Percentiles rank a stretch among this genome's conserved stretches.
Conservation (phyloP, 2,329 filamentous ascomycete species). For the Pseudogymnoascus sp. region DNA sequence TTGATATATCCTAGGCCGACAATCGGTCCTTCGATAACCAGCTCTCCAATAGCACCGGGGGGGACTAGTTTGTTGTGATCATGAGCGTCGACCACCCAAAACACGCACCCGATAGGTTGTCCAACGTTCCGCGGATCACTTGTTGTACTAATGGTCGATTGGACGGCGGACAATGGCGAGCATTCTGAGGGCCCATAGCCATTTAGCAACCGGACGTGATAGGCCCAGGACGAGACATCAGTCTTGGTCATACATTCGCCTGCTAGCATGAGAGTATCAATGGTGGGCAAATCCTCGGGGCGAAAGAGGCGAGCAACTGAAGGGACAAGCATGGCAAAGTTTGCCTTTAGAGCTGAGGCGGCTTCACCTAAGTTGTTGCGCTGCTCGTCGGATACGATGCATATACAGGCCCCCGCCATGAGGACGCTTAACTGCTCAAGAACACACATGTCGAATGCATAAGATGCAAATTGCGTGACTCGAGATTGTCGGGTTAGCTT, state of each 20-base stretch:
- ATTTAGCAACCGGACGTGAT: slow-evolving; percentile 12
- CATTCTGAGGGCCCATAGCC: slow-evolving; percentile 18
- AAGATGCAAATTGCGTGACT: slow-evolving; percentile 19
- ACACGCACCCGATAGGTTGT: background rate
- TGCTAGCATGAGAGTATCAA: slow-evolving; percentile 14
- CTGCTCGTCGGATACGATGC: slow-evolving; percentile 18
- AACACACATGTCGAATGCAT: slow-evolving; percentile 19
- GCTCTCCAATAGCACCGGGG: slow-evolving; percentile 13
- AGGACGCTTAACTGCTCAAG: slow-evolving; percentile 17
- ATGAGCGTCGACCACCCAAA: slow-evolving; percentile 14
- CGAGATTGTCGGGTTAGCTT: slow-evolving; percentile 10
- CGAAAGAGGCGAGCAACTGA: slow-evolving; percentile 12
- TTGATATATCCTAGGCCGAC: slow-evolving; percentile 15
- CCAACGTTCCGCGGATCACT: background rate
- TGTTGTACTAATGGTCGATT: slow-evolving; percentile 31
- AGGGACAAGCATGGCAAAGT: slow-evolving; percentile 17
- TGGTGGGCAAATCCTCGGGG: slow-evolving; percentile 15
- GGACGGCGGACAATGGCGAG: slow-evolving; percentile 20
- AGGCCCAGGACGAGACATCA: slow-evolving; percentile 12
- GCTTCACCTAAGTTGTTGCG: slow-evolving; percentile 13
- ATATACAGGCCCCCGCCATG: slow-evolving; percentile 17
- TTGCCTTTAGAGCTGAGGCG: slow-evolving; percentile 13
- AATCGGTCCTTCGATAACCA: slow-evolving; percentile 15
- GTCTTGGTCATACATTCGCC: slow-evolving; percentile 14
- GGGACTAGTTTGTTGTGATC: slow-evolving; percentile 11